A percentile compares a stretch with the other conserved stretches of the same genome.
These are phyloP conservation scores for Podaxis rugospora DNA, from an alignment of 768 basidiomycete genomes.

Conservation along the genomic window DNA sequence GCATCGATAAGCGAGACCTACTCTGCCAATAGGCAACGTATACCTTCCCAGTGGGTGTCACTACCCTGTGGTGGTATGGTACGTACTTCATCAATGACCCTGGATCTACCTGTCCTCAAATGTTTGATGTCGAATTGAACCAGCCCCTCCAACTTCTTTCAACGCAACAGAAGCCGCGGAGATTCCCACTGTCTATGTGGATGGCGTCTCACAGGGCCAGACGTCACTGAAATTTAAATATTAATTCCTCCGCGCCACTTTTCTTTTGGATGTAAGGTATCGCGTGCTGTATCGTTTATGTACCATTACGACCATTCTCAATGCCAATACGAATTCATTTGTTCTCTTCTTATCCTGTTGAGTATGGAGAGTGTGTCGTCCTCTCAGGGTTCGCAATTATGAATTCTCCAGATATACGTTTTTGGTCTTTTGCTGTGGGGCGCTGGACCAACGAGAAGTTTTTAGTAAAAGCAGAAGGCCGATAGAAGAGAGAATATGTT, in stretches of 20 bases:
- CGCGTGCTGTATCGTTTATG: background rate
- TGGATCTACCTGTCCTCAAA: no score
- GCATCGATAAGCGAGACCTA: background rate
- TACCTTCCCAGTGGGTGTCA: conserved; percentile 73
- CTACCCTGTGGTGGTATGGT: conserved; percentile 45
- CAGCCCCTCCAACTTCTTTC: conserved; percentile 4
- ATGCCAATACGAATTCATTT: background rate
- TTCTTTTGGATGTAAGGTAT: background rate
- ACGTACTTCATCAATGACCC: conserved; percentile 9
- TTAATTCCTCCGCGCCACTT: background rate
- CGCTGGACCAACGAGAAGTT: background rate
- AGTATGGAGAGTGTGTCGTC: background rate
- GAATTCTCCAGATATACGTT: background rate
- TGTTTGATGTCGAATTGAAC: background rate
- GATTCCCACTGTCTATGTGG: background rate
- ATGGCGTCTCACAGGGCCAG: background rate
- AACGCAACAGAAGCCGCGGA: background rate
- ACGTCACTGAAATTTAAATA: background rate
- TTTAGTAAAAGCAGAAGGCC: background rate
- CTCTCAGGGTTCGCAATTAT: background rate
- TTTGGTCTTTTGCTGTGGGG: background rate
- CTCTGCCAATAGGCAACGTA: conserved; percentile 44
- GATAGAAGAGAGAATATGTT: background rate
- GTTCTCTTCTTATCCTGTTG: background rate
- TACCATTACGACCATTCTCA: background rate